Percentiles rank a stretch among this genome's conserved stretches.
These are phyloP conservation scores for Fagopyrum esculentum DNA, from an alignment of 148 eudicot species.

Conservation along the genomic window DNA sequence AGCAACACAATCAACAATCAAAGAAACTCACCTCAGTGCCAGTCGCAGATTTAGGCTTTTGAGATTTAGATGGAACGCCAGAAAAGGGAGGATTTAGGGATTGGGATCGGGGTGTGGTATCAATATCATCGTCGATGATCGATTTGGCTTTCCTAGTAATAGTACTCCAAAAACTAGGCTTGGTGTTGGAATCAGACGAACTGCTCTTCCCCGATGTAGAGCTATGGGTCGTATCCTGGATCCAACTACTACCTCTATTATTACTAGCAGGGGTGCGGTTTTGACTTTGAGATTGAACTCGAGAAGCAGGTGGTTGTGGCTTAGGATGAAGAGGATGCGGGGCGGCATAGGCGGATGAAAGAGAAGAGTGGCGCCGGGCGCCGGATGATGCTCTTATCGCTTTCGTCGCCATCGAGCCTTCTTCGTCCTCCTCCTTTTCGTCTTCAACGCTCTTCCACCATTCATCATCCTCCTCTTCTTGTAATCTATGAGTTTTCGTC, in stretches of 20 bases:
- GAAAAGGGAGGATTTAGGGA: not conserved
- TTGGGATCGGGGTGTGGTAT: constrained; percentile 1
- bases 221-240: constrained; percentile 4
- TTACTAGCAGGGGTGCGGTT: not conserved
- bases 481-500: not conserved
- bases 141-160: constrained; percentile 14
- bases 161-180: constrained; percentile 13
- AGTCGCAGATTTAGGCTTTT: not conserved
- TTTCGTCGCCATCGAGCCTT: constrained; percentile 11
- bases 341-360: constrained; percentile 13
- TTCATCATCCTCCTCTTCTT: constrained; percentile 2
- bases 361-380: constrained; percentile 8
- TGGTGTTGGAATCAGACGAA: constrained; percentile 5
- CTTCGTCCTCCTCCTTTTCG: constrained; percentile 4
- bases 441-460: constrained; percentile 10
- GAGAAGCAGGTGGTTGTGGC: constrained; percentile 9
- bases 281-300: constrained; percentile 8
- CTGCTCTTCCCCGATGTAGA: not conserved
- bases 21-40: not conserved
- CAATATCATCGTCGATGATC: constrained; percentile 10
- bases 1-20: constrained; percentile 1
- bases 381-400: constrained; percentile 15
- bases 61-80: not conserved
- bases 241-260: constrained; percentile 1
- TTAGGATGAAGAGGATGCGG: constrained; percentile 10